Conservation (phyloP, 441 rosid genomes). For the Bruguiera hainesii region DNA sequence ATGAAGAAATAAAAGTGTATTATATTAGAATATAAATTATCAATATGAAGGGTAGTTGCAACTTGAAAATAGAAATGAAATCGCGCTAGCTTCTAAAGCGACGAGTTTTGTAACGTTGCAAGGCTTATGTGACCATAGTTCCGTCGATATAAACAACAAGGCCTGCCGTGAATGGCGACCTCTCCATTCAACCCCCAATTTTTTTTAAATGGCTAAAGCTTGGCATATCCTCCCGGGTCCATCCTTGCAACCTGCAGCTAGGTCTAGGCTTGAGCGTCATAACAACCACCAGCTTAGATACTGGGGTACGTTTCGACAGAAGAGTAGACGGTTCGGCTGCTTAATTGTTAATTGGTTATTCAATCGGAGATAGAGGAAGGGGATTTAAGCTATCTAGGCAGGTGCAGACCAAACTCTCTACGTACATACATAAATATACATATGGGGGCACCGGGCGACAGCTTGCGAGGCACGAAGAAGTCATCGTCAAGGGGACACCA, state of each 20-base stretch:
- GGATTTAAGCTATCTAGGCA: background rate
- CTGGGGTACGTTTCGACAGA: conserved; percentile 5
- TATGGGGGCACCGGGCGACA: conserved; percentile 20
- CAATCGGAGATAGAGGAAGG: background rate
- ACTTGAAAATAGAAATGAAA: background rate
- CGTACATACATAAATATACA: background rate
- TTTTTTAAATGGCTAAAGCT: conserved; percentile 5
- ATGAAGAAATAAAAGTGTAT: too few species aligned
- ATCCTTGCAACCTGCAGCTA: conserved; percentile 6
- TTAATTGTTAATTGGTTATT: background rate
- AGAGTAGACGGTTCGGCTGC: too few species aligned
- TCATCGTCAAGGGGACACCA: conserved; percentile 50
- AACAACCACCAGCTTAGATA: conserved; percentile 3
- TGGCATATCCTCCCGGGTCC: conserved; percentile 22
- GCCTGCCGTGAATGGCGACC: conserved; percentile 24
- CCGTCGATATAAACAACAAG: conserved; percentile 27
- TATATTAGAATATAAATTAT: too few species aligned
- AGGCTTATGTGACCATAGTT: background rate
- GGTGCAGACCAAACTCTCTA: background rate
- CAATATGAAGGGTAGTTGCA: background rate
- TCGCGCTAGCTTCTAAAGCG: background rate
- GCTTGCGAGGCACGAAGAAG: conserved; percentile 31
- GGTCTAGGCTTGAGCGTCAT: conserved; percentile 2
- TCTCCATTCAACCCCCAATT: background rate
- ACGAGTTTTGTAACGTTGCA: background rate